These are phyloP conservation scores for Cladophialophora immunda DNA, from an alignment of 2,329 filamentous ascomycete genomes.

Conservation along the genomic window DNA sequence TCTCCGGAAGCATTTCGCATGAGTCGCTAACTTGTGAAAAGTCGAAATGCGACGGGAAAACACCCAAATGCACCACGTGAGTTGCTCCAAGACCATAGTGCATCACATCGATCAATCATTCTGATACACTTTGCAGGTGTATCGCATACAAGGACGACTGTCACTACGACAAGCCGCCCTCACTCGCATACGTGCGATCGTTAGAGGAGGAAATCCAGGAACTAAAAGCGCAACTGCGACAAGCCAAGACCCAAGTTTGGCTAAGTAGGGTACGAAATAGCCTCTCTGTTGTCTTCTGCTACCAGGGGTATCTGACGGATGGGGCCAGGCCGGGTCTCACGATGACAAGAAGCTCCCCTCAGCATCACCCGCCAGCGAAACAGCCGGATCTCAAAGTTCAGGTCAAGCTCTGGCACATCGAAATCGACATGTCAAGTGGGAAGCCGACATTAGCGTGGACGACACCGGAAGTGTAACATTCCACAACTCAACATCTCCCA, in stretches of 20 bases:
- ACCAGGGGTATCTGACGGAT: neutral
- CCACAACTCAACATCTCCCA: slow-evolving; percentile 39
- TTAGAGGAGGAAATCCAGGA: slow-evolving; percentile 40
- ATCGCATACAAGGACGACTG: slow-evolving; percentile 43
- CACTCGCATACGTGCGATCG: slow-evolving; percentile 40
- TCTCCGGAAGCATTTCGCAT: neutral
- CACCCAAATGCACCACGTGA: slow-evolving; percentile 41
- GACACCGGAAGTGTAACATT: slow-evolving; percentile 39
- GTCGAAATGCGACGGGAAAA: slow-evolving; percentile 42
- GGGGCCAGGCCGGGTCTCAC: slow-evolving; percentile 25
- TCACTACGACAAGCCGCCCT: slow-evolving; percentile 41
- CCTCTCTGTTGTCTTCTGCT: neutral
- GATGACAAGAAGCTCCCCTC: slow-evolving; percentile 38
- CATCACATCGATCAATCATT: neutral
- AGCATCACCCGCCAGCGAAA: slow-evolving; percentile 37
- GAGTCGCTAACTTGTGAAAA: slow-evolving; percentile 30
- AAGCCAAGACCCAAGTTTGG: slow-evolving; percentile 39
- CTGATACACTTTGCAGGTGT: slow-evolving; percentile 28
- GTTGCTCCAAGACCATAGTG: neutral
- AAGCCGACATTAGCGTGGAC: slow-evolving; percentile 40
- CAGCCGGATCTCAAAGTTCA: slow-evolving; percentile 34
- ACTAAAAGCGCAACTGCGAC: slow-evolving; percentile 38
- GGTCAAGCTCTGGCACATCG: slow-evolving; percentile 25
- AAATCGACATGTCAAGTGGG: slow-evolving; percentile 36
- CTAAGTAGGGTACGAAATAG: slow-evolving; percentile 27